phyloP scores from a whole-genome alignment of 371 early-diverging fungal genomes.

The Mortierella sp. region DNA sequence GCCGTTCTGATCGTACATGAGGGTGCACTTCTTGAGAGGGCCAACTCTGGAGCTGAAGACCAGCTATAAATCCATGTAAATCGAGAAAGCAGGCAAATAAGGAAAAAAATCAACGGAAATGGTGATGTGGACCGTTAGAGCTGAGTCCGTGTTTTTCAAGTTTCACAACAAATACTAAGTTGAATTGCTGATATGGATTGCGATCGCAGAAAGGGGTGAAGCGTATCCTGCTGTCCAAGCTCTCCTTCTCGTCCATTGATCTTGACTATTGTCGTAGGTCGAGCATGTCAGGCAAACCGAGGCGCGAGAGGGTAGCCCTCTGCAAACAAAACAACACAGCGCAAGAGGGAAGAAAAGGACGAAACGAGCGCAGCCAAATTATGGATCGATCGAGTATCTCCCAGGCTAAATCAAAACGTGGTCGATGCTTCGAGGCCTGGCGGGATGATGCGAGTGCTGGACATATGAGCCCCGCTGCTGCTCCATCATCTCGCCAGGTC shows the following conservation, averaged over 20 bases:
- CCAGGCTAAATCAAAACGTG: slow-evolving; percentile 3
- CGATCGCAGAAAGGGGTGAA: neutral
- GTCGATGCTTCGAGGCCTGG: neutral
- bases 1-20: slow-evolving; percentile 78
- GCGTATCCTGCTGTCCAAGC: no score
- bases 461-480: neutral
- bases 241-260: no score
- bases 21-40: slow-evolving; percentile 69
- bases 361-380: no score
- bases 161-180: neutral
- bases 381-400: neutral
- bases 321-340: no score
- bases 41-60: slow-evolving; percentile 65
- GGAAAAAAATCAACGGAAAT: neutral
- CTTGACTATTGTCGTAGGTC: no score
- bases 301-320: no score
- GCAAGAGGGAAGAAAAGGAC: no score
- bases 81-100: neutral
- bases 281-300: no score
- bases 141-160: slow-evolving; percentile 9
- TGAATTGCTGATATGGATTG: neutral
- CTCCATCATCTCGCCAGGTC: neutral
- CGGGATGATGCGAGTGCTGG: neutral
- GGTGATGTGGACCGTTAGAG: slow-evolving; percentile 22
- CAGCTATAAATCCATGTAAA: slow-evolving; percentile 23